phyloP scores from a whole-genome alignment of 2,329 filamentous ascomycete species.

The Colletotrichum musicola region DNA sequence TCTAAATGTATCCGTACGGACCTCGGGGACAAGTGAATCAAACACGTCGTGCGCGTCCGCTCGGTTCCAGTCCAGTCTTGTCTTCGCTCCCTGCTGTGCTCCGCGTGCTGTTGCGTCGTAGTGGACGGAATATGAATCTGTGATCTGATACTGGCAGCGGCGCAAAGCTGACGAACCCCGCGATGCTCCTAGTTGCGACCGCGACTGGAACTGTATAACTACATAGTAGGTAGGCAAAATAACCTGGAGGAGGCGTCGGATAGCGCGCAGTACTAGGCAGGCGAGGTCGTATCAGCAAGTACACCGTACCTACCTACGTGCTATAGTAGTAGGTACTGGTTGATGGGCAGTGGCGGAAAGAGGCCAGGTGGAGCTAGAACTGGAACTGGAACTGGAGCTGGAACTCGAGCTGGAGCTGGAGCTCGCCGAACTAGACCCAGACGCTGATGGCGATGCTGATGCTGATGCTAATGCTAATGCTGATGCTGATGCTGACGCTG shows the following conservation, averaged over 20 bases:
- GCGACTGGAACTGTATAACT: not conserved
- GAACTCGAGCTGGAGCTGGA: not conserved
- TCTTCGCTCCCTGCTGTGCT: not conserved
- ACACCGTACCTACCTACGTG: not conserved
- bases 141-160: slow-evolving; percentile 1
- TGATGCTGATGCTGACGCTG: too few species aligned
- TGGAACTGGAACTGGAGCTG: slow-evolving; percentile 5
- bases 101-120: not conserved
- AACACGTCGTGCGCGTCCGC: too few species aligned
- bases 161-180: not conserved
- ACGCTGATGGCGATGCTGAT: too few species aligned
- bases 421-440: slow-evolving; percentile 8
- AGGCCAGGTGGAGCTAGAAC: too few species aligned
- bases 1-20: too few species aligned
- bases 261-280: slow-evolving; percentile 14
- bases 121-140: not conserved
- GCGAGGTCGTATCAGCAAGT: slow-evolving; percentile 28
- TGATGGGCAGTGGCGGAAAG: slow-evolving; percentile 19
- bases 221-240: too few species aligned
- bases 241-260: slow-evolving; percentile 11
- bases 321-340: not conserved
- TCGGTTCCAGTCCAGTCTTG: too few species aligned
- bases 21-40: not conserved
- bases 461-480: too few species aligned
- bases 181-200: slow-evolving; percentile 17